Evolutionary conservation across 768 basidiomycete genomes (phyloP).

Genomic region (Pleurotus platypus): DNA sequence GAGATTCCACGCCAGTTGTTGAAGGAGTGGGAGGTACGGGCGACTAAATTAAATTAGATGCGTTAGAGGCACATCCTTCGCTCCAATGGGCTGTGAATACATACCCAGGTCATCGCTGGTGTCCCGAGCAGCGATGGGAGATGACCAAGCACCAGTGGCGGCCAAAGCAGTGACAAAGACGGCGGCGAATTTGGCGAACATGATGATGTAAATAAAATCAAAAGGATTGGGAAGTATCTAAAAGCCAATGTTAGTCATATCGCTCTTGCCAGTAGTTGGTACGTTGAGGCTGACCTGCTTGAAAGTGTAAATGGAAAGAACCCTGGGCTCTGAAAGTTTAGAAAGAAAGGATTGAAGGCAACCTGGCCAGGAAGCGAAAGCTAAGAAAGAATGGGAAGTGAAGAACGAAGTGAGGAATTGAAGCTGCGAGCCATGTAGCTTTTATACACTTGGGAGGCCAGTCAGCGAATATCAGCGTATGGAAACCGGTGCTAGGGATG

Average conservation of each 20-base stretch:
- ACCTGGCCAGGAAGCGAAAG: constrained; percentile 31
- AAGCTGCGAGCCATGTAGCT: neutral
- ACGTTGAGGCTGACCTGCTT: neutral
- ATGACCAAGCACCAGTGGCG: constrained; percentile 25
- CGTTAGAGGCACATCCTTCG: neutral
- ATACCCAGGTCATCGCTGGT: constrained; percentile 23
- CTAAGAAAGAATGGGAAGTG: constrained; percentile 20
- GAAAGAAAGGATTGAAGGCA: constrained; percentile 33
- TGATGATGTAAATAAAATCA: constrained; percentile 19
- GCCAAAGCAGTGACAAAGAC: constrained; percentile 28
- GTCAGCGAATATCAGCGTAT: neutral
- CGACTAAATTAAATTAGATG: constrained; percentile 6
- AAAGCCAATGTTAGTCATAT: constrained; percentile 5
- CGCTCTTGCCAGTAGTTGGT: constrained; percentile 17
- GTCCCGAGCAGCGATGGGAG: constrained; percentile 19
- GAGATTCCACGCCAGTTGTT: constrained; percentile 35
- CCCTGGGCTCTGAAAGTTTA: constrained; percentile 20
- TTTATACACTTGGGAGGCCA: constrained; percentile 14
- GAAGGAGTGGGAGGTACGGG: constrained; percentile 20
- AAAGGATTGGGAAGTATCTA: constrained; percentile 8
- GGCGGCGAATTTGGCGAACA: constrained; percentile 36
- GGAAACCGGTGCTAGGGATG: neutral
- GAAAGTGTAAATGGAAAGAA: constrained; percentile 24
- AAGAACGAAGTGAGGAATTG: constrained; percentile 14
- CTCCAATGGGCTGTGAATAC: neutral